Percentiles rank a stretch among this genome's conserved stretches.
These are phyloP conservation scores for Podospora sp. DNA, from an alignment of 495 filamentous ascomycete species.

Conservation along the genomic window DNA sequence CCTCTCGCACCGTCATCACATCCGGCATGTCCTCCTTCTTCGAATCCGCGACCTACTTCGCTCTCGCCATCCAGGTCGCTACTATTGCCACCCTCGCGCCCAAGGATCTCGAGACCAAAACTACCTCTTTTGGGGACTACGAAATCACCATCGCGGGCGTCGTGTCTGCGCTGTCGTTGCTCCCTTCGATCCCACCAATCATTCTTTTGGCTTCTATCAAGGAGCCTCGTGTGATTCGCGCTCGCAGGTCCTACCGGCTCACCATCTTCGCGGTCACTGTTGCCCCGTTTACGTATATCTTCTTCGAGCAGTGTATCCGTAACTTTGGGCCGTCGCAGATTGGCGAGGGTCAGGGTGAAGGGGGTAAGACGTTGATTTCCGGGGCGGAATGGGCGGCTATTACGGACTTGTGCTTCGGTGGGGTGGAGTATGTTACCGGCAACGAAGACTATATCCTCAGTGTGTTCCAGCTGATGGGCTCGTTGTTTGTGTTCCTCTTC, in stretches of 20 bases:
- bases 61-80: constrained; percentile 40
- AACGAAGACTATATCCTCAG: background rate
- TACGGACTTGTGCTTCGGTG: constrained; percentile 8
- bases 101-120: constrained; percentile 39
- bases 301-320: constrained; percentile 30
- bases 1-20: background rate
- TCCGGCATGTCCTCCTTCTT: constrained; percentile 26
- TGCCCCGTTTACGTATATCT: constrained; percentile 31
- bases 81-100: constrained; percentile 36
- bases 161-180: background rate
- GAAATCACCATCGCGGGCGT: background rate
- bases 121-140: constrained; percentile 9
- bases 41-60: constrained; percentile 40
- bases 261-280: constrained; percentile 11
- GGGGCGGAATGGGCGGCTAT: constrained; percentile 6
- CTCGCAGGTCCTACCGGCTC: constrained; percentile 5
- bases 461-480: constrained; percentile 6
- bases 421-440: background rate
- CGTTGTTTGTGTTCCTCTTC: constrained; percentile 5
- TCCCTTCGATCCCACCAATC: background rate
- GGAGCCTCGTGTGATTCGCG: background rate
- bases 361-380: background rate
- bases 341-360: constrained; percentile 10
- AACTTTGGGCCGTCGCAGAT: constrained; percentile 25
- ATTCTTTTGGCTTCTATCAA: background rate